phyloP scores from a whole-genome alignment of 192 early-diverging fungal species.

The Linnemannia elongata region DNA sequence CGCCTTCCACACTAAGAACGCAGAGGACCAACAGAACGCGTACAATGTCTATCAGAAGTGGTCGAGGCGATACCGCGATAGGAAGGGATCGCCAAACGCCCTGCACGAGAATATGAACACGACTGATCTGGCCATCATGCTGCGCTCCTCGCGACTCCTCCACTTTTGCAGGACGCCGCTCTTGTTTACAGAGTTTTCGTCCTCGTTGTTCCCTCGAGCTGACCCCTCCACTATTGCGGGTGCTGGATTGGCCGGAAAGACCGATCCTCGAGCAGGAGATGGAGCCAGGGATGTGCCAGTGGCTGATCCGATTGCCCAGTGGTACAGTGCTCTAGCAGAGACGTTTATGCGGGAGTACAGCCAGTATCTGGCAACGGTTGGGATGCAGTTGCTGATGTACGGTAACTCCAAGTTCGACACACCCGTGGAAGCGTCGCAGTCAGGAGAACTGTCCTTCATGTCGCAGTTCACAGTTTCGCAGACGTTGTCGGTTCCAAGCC shows the following conservation, averaged over 20 bases:
- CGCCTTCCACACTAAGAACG: slow-evolving; percentile 59
- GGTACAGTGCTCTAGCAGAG: slow-evolving; percentile 63
- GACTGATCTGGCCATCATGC: slow-evolving; percentile 63
- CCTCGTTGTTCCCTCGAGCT: slow-evolving; percentile 25
- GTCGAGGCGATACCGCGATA: slow-evolving; percentile 62
- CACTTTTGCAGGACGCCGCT: slow-evolving; percentile 72
- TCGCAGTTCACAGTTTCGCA: slow-evolving; percentile 61
- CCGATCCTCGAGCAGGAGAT: slow-evolving; percentile 1
- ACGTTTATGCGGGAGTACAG: slow-evolving; percentile 71
- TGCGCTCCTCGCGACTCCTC: slow-evolving; percentile 67
- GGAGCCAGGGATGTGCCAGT: slow-evolving; percentile 16
- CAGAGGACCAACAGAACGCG: slow-evolving; percentile 67
- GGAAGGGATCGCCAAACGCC: slow-evolving; percentile 40
- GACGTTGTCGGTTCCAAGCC: slow-evolving; percentile 55
- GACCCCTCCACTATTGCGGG: neutral
- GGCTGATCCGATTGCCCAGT: slow-evolving; percentile 47
- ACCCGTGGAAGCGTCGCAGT: slow-evolving; percentile 44
- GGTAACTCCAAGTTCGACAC: slow-evolving; percentile 60
- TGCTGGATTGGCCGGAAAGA: neutral
- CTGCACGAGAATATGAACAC: slow-evolving; percentile 62
- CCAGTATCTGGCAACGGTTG: slow-evolving; percentile 65
- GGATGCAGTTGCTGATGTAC: slow-evolving; percentile 71
- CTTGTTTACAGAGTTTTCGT: slow-evolving; percentile 59
- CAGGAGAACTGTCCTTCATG: slow-evolving; percentile 54
- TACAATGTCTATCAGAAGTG: slow-evolving; percentile 69